phyloP scores from a whole-genome alignment of 371 early-diverging fungal genomes.

The Mortierella sp. region DNA sequence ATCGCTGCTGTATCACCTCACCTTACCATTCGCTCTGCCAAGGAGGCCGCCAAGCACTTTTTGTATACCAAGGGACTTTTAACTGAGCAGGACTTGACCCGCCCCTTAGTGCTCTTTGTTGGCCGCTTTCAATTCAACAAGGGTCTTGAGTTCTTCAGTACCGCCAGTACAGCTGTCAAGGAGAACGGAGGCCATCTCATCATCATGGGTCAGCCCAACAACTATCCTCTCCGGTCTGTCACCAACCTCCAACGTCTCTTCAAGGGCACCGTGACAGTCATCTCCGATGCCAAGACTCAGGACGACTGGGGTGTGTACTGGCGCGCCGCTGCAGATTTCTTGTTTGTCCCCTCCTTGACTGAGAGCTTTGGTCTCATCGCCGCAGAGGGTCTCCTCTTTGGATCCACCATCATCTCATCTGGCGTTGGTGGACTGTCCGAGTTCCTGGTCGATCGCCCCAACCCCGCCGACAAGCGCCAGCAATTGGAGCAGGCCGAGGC shows the following conservation, averaged over 20 bases:
- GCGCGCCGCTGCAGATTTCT: conserved; percentile 74
- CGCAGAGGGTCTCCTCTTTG: conserved; percentile 75
- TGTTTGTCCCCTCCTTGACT: conserved; percentile 71
- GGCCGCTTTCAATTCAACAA: conserved; percentile 77
- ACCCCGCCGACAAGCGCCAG: conserved; percentile 26
- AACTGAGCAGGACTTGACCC: conserved; percentile 59
- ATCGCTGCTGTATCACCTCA: conserved; percentile 44
- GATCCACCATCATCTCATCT: conserved; percentile 70
- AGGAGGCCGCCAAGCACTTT: conserved; percentile 68
- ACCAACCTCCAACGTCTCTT: conserved; percentile 59
- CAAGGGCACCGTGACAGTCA: conserved; percentile 63
- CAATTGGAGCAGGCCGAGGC: conserved; percentile 22
- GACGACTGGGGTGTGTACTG: conserved; percentile 65
- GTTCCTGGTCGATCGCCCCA: conserved; percentile 69
- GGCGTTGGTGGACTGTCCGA: conserved; percentile 71
- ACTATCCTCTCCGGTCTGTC: conserved; percentile 65
- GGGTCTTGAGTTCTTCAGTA: conserved; percentile 66
- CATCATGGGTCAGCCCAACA: conserved; percentile 73
- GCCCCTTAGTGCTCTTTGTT: conserved; percentile 69
- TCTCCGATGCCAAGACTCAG: conserved; percentile 62
- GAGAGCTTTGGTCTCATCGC: conserved; percentile 76
- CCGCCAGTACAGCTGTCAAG: conserved; percentile 59
- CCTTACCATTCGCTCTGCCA: conserved; percentile 59
- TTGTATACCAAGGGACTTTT: conserved; percentile 64
- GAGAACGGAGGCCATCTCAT: conserved; percentile 65